Base-by-base conservation (phyloP, 108 stramenopile genomes). In the Aurantiochytrium sp. region DNA sequence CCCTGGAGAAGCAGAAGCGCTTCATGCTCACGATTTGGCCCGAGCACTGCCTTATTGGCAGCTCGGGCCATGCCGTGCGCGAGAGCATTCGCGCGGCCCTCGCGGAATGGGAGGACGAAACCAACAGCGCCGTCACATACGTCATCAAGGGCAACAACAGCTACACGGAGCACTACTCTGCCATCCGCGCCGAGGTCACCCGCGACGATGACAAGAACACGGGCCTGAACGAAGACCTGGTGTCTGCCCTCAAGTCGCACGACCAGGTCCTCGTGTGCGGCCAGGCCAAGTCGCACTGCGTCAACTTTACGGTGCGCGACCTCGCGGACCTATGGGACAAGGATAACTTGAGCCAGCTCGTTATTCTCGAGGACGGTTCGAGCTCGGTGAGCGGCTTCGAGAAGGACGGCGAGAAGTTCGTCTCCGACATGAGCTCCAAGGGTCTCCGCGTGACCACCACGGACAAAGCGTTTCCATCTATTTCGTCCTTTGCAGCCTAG, bases 251-350 rank as follows among this genome's bases (percentile, higher is more conserved):
- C 30, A 69, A 87, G 54, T 32, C 69, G 27, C 92, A 92, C 32
- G 91, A 95, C 37, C 55, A 89, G 53, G 90, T 98, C 19, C 36
- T 97, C 4, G 90, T 97, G 8, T 95, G 95, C 86, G 98, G 98
- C 12, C 97, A 98, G 89, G 97, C 98, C 19, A 91, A 94, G 90
- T 95, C 95, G 73, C 98, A 97, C 86, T 97, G 97, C 89, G 97
- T 98, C 53, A 97, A 98, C 86, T 96, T 95, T 88, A 89, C 91
- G n/a, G 50, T 88, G 27, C 52, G 92, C 15, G 92, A 93, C 55
- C 42, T 93, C 4, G 89, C 87, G 24, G 86, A 21, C n/a, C 42
- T 41, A 3, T 93, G 92, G 92, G 92, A 93, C 3, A 69, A 89
- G 4, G 87, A 90, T 17, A 90, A 93, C 32, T 86, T 87, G 54